These are phyloP conservation scores for Cotoneaster glaucophyllus DNA, from an alignment of 306 rosid genomes.

Conservation along the genomic window DNA sequence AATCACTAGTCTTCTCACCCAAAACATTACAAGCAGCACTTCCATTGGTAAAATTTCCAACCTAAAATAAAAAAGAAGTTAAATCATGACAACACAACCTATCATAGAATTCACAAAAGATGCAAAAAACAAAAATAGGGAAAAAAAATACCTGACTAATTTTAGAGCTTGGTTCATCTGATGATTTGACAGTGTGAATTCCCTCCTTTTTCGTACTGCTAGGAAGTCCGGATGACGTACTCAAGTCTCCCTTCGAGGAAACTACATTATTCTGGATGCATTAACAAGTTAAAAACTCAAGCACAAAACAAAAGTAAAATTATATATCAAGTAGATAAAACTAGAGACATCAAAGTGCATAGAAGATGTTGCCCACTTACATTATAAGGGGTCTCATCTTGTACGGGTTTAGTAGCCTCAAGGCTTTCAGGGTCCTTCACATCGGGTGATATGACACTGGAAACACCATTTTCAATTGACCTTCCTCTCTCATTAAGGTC, in stretches of 20 bases:
- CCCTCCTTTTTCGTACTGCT: constrained; percentile 16
- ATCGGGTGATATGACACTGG: constrained; percentile 13
- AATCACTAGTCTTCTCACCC: constrained; percentile 23
- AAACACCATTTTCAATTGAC: constrained; percentile 24
- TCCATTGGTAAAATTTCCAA: constrained; percentile 16
- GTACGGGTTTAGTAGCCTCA: constrained; percentile 11
- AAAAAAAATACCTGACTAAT: constrained; percentile 26
- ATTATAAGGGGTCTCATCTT: constrained; percentile 28
- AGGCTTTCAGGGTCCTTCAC: constrained; percentile 21
- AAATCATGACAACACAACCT: constrained; percentile 1
- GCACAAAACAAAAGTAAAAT: constrained; percentile 12
- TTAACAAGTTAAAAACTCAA: constrained; percentile 12
- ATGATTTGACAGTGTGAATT: constrained; percentile 12
- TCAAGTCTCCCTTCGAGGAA: constrained; percentile 3
- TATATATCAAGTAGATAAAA: background rate
- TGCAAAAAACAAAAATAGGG: background rate
- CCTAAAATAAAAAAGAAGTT: constrained; percentile 31
- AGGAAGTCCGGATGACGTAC: constrained; percentile 3
- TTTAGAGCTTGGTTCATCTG: constrained; percentile 19
- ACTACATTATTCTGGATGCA: constrained; percentile 22
- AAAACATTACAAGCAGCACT: constrained; percentile 19
- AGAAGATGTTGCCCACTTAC: constrained; percentile 25
- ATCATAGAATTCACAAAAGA: background rate
- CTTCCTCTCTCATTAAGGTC: constrained; percentile 15
- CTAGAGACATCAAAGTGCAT: background rate